Conservation (phyloP, 2,329 filamentous ascomycete species). For the Fusarium praegraminearum region DNA sequence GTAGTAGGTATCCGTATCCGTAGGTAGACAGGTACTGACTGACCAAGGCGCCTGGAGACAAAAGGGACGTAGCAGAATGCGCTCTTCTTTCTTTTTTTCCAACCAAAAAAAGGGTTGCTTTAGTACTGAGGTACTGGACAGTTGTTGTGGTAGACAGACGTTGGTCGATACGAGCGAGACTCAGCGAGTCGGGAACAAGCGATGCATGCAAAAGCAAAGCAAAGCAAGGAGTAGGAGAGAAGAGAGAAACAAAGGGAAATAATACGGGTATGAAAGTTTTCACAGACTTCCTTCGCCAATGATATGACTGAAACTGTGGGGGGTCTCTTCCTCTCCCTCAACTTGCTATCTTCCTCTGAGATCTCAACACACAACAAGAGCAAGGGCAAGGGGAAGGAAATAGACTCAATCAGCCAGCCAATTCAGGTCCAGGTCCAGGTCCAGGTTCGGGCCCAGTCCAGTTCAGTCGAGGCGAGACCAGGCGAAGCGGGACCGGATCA, state of each 20-base stretch:
- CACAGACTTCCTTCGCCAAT: not conserved
- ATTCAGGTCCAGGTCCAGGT: not conserved
- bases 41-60: not conserved
- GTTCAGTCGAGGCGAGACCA: constrained; percentile 4
- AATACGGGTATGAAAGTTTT: constrained; percentile 29
- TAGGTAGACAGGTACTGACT: not conserved
- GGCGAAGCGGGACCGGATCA: constrained; percentile 1
- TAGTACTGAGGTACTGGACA: not conserved
- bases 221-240: constrained; percentile 6
- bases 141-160: constrained; percentile 1
- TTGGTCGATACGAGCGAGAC: not conserved
- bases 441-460: not conserved
- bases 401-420: not conserved
- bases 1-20: not conserved
- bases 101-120: not conserved
- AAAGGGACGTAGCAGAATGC: not conserved
- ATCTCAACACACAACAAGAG: not conserved
- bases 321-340: constrained; percentile 1
- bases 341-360: not conserved
- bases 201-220: constrained; percentile 7
- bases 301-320: constrained; percentile 6
- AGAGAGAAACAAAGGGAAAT: constrained; percentile 20
- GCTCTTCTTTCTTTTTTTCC: not conserved
- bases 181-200: constrained; percentile 13
- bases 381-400: not conserved